These are phyloP conservation scores for Eucalyptus microcorys DNA, from an alignment of 345 rosid genomes.

Conservation along the genomic window DNA sequence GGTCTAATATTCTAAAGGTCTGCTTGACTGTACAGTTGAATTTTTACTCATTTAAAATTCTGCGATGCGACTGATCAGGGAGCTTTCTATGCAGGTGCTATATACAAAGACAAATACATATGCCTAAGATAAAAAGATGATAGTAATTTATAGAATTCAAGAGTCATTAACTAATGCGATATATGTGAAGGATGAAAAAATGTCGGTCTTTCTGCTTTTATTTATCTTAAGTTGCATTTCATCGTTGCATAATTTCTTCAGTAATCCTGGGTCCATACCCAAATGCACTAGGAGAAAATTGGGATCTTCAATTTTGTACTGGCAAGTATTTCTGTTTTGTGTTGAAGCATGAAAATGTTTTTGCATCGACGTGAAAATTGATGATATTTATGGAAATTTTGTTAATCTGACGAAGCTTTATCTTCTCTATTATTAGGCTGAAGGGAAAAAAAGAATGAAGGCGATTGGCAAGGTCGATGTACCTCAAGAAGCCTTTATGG, in stretches of 20 bases:
- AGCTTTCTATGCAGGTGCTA: neutral
- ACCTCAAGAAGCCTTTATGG: constrained; percentile 99
- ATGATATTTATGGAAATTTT: neutral
- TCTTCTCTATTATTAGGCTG: constrained; percentile 40
- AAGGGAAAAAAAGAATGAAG: constrained; percentile 98
- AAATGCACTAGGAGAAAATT: neutral
- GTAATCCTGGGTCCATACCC: neutral
- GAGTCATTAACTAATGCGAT: neutral
- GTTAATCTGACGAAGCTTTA: neutral
- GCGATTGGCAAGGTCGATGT: constrained; percentile 94
- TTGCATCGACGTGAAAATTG: neutral
- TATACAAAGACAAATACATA: neutral
- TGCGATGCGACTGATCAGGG: neutral
- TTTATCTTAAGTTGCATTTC: neutral
- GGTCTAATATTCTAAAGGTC: neutral
- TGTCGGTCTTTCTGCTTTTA: neutral
- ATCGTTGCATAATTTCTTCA: neutral
- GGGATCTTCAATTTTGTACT: neutral
- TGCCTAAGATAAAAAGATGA: neutral
- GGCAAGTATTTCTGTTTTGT: neutral
- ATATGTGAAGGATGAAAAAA: neutral
- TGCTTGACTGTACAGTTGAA: neutral
- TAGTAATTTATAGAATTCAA: neutral
- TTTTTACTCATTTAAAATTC: neutral
- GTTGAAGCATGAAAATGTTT: neutral